Conservation (phyloP, 192 early-diverging fungal species). For the Gamsiella multidivaricata region DNA sequence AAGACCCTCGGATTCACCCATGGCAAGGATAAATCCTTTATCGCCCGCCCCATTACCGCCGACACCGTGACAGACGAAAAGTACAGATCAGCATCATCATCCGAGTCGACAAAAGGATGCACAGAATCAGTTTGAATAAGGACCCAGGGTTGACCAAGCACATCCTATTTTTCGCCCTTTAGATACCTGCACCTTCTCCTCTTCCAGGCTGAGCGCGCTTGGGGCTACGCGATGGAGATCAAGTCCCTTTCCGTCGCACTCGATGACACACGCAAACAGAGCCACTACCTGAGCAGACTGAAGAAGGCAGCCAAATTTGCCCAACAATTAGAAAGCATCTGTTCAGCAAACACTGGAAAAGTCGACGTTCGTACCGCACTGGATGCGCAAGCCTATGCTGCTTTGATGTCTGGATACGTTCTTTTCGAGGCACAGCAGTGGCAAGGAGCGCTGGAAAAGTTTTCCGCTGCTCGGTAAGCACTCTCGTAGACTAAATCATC, state of each 20-base stretch:
- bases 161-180: background rate
- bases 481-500: background rate
- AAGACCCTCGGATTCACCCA: constrained; percentile 64
- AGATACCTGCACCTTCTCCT: constrained; percentile 72
- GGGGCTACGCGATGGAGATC: constrained; percentile 84
- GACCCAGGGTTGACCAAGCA: no score
- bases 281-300: constrained; percentile 72
- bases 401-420: constrained; percentile 73
- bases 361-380: constrained; percentile 64
- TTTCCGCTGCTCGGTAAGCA: constrained; percentile 68
- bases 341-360: constrained; percentile 52
- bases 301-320: constrained; percentile 70
- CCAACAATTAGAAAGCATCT: constrained; percentile 57
- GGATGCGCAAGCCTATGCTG: constrained; percentile 77
- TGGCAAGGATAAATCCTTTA: constrained; percentile 58
- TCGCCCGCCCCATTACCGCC: constrained; percentile 62
- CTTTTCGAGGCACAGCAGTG: constrained; percentile 76
- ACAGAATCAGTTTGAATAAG: no score
- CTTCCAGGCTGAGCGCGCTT: constrained; percentile 79
- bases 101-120: no score
- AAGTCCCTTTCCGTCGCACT: constrained; percentile 65
- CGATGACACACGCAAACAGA: constrained; percentile 73
- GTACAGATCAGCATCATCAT: constrained; percentile 48
- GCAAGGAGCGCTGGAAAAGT: constrained; percentile 71
- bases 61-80: constrained; percentile 57